phyloP scores from a whole-genome alignment of 192 early-diverging fungal species.

The Dimargaris cristalligena region DNA sequence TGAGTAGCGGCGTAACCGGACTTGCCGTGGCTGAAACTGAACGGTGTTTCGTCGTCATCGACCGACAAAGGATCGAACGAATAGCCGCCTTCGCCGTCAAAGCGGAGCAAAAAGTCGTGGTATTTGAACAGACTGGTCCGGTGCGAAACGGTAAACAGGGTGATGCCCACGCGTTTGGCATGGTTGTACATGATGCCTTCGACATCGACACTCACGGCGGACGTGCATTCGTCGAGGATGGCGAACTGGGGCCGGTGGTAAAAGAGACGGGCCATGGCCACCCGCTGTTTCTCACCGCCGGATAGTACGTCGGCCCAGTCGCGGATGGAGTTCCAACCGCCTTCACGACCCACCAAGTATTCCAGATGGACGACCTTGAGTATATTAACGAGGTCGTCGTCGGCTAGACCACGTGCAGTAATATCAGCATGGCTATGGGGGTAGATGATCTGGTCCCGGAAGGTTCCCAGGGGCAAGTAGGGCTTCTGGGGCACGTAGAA shows the following conservation, averaged over 20 bases:
- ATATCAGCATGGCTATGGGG: conserved; percentile 77
- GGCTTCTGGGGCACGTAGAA: conserved; percentile 98
- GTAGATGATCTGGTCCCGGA: conserved; percentile 97
- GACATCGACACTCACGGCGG: conserved; percentile 84
- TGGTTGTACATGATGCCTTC: conserved; percentile 84
- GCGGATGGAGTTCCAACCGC: conserved; percentile 75
- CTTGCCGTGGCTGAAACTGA: conserved; percentile 11
- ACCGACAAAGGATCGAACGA: conserved; percentile 83
- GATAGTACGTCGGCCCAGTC: conserved; percentile 87
- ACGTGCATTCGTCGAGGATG: conserved; percentile 90
- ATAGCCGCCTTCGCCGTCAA: conserved; percentile 93
- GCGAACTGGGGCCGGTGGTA: conserved; percentile 92
- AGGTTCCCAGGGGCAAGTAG: conserved; percentile 83
- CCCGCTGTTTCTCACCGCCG: conserved; percentile 90
- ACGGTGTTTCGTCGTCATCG: conserved; percentile 28
- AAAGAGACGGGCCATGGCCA: conserved; percentile 92
- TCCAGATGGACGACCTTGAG: conserved; percentile 70
- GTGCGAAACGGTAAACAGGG: conserved; percentile 87
- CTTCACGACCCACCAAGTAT: conserved; percentile 73
- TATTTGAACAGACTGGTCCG: conserved; percentile 92
- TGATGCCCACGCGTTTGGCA: conserved; percentile 65
- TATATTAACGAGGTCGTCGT: conserved; percentile 60
- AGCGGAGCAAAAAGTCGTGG: conserved; percentile 88
- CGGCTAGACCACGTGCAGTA: conserved; percentile 46
- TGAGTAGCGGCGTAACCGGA: conserved; percentile 16